phyloP scores from a whole-genome alignment of 352 stramenopile species.

The Phytophthora capsici region DNA sequence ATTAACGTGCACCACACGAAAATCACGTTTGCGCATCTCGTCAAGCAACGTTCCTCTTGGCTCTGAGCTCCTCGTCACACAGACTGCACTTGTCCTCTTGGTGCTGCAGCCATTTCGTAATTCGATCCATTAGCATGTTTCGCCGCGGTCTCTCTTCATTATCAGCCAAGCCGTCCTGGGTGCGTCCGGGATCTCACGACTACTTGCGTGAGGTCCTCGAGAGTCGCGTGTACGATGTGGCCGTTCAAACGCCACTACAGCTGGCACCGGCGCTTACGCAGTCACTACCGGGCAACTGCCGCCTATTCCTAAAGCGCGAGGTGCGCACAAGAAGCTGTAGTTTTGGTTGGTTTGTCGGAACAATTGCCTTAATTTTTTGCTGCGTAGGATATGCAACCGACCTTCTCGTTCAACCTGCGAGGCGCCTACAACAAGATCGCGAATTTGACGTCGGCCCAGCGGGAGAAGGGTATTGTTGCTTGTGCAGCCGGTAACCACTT shows the following conservation, averaged over 20 bases:
- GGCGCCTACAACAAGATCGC: constrained; percentile 99
- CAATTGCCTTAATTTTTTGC: constrained; percentile 5
- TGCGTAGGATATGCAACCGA: constrained; percentile 94
- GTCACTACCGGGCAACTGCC: constrained; percentile 63
- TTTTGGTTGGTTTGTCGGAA: neutral
- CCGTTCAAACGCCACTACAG: constrained; percentile 74
- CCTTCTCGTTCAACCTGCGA: constrained; percentile 98
- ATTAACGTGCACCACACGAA: constrained; percentile 4
- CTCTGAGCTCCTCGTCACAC: constrained; percentile 5
- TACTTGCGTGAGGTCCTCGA: constrained; percentile 83
- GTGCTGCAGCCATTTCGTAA: constrained; percentile 6
- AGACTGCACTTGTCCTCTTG: neutral
- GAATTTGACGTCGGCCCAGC: constrained; percentile 84
- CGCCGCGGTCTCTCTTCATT: constrained; percentile 43
- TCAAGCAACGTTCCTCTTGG: constrained; percentile 34
- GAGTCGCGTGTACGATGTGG: constrained; percentile 87
- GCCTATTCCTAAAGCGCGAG: constrained; percentile 94
- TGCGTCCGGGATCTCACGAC: constrained; percentile 72
- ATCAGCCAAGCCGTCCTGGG: constrained; percentile 50
- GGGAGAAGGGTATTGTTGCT: constrained; percentile 82
- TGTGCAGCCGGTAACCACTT: constrained; percentile 95
- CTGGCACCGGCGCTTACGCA: constrained; percentile 63
- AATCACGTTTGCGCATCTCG: constrained; percentile 18
- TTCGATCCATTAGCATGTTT: constrained; percentile 44
- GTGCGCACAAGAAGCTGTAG: constrained; percentile 22